A percentile compares a stretch with the other conserved stretches of the same genome.
These are phyloP conservation scores for Ceratocystis eucalypticola DNA, from an alignment of 2,329 filamentous ascomycete genomes.

Conservation along the genomic window DNA sequence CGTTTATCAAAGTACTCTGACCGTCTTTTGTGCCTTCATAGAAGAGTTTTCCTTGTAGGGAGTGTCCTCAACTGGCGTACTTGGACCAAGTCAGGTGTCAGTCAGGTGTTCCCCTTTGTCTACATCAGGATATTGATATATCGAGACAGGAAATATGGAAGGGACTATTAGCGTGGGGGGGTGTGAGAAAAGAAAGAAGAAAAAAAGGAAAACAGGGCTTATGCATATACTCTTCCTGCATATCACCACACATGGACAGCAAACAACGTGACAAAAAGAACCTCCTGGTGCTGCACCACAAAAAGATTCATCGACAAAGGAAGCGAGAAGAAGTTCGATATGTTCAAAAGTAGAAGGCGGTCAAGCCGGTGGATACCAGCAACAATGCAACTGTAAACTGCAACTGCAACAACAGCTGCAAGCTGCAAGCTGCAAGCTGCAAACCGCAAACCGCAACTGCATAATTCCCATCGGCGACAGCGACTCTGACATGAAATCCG, in stretches of 20 bases:
- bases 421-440: not conserved
- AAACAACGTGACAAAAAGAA: slow-evolving; percentile 1
- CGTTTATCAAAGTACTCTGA: not conserved
- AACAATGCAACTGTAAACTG: not conserved
- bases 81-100: not conserved
- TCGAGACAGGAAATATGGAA: not conserved
- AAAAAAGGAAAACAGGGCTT: slow-evolving; percentile 7
- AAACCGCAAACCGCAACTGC: not conserved
- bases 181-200: not conserved
- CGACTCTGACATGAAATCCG: not conserved
- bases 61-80: not conserved
- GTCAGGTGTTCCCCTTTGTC: not conserved
- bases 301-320: not conserved
- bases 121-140: not conserved
- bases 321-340: not conserved
- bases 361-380: not conserved
- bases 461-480: slow-evolving; percentile 6
- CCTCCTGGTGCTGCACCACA: not conserved
- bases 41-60: not conserved
- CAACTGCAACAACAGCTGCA: not conserved
- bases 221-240: not conserved
- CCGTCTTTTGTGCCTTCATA: not conserved
- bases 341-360: slow-evolving; percentile 4
- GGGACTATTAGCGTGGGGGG: not conserved
- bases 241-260: not conserved